Evolutionary conservation across 768 basidiomycete genomes (phyloP), one percentile per base, ranked within the genome.

Genomic region (Russula compacta): DNA sequence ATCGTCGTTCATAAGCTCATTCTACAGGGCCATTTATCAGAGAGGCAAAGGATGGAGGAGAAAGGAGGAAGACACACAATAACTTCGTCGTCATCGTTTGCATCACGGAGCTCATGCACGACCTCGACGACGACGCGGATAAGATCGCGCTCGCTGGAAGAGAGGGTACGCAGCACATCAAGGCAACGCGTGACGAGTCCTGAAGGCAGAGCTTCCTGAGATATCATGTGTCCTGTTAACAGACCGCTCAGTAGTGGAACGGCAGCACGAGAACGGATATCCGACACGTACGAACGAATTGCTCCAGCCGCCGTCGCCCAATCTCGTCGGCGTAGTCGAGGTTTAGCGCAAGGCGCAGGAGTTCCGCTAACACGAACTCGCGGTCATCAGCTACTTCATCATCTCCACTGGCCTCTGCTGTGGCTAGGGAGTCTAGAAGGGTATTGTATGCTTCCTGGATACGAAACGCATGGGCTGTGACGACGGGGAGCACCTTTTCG

Each of bases 251-350:
- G 32, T 60, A 49, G 24, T 40, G 47, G 11, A 57, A 51, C 32
- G 7, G 24, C 38, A 21, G 21, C 15, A 19, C 32, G 29, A n/a
- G 17, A 32, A 46, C 17, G 4, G 8, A 47, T 35, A 44, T 9
- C 19, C 11, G 5, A 10, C 17, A 83, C 89, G 72, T 63, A 88
- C 92, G 84, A 67, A 95, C 83, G 36, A 95, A 83, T 53, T 82
- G 78, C 68, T 89, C 89, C 86, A 94, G 93, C 73, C 88, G 89
- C 60, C 92, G 75, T 61, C 92, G 75, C 4, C 95, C 95, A 61
- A 88, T 89, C 72, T 97, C 93, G 73, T 98, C 95, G 0, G 85
- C 82, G 67, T 95, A 98, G 71, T 98, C 95, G 32, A 93, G 76
- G 62, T 87, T 81, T 3, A 87, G 78, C 0, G 90, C 89, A 35